Evolutionary conservation across 2,329 filamentous ascomycete species (phyloP).

Genomic region (Xylaria sp.): DNA sequence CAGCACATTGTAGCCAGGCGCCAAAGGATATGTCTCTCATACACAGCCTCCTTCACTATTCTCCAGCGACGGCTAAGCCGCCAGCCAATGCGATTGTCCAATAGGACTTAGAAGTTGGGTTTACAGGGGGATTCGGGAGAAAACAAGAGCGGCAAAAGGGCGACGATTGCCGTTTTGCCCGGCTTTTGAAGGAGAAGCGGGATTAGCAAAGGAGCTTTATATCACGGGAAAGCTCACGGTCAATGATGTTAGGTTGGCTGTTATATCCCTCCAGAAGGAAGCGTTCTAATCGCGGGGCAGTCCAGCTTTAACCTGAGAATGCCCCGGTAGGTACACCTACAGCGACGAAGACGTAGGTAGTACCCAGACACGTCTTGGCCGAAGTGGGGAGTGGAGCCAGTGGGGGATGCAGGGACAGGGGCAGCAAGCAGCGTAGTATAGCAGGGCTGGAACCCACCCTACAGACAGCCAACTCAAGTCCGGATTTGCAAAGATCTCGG

Average conservation of each 20-base stretch:
- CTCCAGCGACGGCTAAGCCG: slow-evolving; percentile 25
- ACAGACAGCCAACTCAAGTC: not conserved
- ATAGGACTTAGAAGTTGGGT: slow-evolving; percentile 4
- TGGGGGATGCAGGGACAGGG: slow-evolving; percentile 35
- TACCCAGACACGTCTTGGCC: slow-evolving; percentile 10
- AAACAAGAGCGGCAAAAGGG: not conserved
- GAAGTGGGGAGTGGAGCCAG: slow-evolving; percentile 15
- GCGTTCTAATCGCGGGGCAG: slow-evolving; percentile 26
- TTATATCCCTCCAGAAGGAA: slow-evolving; percentile 1
- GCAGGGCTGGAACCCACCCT: slow-evolving; percentile 15
- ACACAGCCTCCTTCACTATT: slow-evolving; percentile 41
- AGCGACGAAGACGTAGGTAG: slow-evolving; percentile 12
- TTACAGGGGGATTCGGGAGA: not conserved
- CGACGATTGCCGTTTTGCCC: not conserved
- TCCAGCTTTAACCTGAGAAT: slow-evolving; percentile 28
- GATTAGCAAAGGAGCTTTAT: slow-evolving; percentile 1
- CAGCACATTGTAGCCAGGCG: slow-evolving; percentile 43
- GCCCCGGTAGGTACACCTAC: not conserved
- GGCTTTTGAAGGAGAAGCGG: slow-evolving; percentile 10
- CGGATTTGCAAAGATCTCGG: not conserved
- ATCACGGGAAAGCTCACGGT: slow-evolving; percentile 3
- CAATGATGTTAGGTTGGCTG: not conserved
- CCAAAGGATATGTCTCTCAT: slow-evolving; percentile 31
- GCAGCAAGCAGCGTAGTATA: not conserved
- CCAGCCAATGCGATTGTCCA: slow-evolving; percentile 16